Conservation (phyloP, 129 eudicot genomes). For the Silybum marianum region DNA sequence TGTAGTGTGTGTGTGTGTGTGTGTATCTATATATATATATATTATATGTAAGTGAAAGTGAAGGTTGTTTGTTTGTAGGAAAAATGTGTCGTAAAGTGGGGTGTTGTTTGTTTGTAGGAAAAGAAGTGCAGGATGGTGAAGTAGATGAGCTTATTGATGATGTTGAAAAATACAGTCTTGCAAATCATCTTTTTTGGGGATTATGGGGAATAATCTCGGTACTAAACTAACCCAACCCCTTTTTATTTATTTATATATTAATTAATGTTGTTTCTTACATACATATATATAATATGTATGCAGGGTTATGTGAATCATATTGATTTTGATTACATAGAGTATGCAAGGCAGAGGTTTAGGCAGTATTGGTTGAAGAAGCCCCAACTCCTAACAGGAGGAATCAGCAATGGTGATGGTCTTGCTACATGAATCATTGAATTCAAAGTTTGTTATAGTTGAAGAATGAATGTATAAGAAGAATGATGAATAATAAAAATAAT, state of each 20-base stretch:
- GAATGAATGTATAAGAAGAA: constrained; percentile 20
- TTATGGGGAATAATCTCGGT: constrained; percentile 93
- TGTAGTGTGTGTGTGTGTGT: not conserved
- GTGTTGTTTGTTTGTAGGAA: constrained; percentile 40
- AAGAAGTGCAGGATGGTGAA: constrained; percentile 46
- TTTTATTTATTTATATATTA: too few relatives aligned
- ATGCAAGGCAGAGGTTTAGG: constrained; percentile 60
- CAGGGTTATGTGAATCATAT: constrained; percentile 63
- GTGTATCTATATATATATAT: too few relatives aligned
- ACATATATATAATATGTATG: not conserved
- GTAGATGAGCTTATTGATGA: constrained; percentile 55
- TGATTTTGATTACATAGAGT: constrained; percentile 67
- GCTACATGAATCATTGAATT: constrained; percentile 22
- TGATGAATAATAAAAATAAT: constrained; percentile 17
- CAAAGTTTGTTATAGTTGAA: constrained; percentile 27
- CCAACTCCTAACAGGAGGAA: constrained; percentile 1
- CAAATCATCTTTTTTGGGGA: constrained; percentile 92
- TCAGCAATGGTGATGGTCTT: not conserved
- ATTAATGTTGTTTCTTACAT: not conserved
- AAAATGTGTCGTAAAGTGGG: not conserved
- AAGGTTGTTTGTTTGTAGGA: constrained; percentile 5
- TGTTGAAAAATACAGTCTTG: constrained; percentile 75
- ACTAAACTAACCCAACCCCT: not conserved
- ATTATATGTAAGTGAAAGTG: constrained; percentile 10
- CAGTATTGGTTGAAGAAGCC: constrained; percentile 45